A percentile compares a stretch with the other conserved stretches of the same genome.
These are phyloP conservation scores for Arabis alpina DNA, from an alignment of 345 rosid genomes.

Conservation along the genomic window DNA sequence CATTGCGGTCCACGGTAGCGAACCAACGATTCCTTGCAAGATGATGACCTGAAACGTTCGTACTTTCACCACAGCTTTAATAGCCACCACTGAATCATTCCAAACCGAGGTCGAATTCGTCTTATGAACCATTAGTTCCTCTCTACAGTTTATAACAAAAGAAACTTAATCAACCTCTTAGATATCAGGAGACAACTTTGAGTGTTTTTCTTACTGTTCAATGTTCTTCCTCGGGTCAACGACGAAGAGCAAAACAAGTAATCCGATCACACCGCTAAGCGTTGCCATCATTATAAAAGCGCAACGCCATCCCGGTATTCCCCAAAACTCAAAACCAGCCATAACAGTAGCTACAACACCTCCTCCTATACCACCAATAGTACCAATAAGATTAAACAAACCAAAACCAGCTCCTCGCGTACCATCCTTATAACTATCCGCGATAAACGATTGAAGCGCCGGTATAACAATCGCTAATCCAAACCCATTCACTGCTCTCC, in stretches of 20 bases:
- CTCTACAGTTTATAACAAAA: conserved; percentile 46
- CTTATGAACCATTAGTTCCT: conserved; percentile 55
- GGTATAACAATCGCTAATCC: conserved; percentile 98
- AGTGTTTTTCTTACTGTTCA: conserved; percentile 31
- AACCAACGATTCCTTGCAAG: conserved; percentile 86
- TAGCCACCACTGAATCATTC: conserved; percentile 73
- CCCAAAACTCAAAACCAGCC: conserved; percentile 84
- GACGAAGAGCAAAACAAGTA: conserved; percentile 77
- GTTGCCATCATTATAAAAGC: conserved; percentile 91
- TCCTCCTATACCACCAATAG: conserved; percentile 92
- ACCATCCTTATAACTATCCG: conserved; percentile 86
- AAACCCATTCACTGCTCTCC: conserved; percentile 97
- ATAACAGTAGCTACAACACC: conserved; percentile 92
- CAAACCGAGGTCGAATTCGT: conserved; percentile 57
- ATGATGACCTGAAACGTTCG: conserved; percentile 87
- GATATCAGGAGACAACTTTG: neutral
- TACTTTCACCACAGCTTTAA: conserved; percentile 73
- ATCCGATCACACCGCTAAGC: conserved; percentile 71
- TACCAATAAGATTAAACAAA: conserved; percentile 75
- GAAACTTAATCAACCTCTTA: neutral
- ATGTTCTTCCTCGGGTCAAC: conserved; percentile 60
- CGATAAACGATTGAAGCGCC: conserved; percentile 93
- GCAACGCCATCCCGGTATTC: conserved; percentile 88
- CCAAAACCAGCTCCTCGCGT: conserved; percentile 95
- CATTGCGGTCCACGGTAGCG: conserved; percentile 96